Percentiles rank a stretch among this genome's conserved stretches.
These are phyloP conservation scores for Leccinum fibrillosum DNA, from an alignment of 768 basidiomycete species.

Conservation along the genomic window DNA sequence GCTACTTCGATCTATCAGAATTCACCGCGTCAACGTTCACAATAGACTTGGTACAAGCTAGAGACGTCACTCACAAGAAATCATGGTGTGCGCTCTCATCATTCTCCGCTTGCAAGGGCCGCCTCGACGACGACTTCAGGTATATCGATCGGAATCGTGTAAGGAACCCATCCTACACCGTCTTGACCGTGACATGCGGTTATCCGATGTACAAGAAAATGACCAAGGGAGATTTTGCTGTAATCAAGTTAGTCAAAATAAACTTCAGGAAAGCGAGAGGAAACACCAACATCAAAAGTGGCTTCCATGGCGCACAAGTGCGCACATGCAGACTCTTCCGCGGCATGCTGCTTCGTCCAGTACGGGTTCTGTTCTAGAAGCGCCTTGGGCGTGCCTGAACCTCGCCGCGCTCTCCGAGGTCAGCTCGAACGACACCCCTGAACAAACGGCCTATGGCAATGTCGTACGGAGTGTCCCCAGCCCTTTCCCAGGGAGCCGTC, in stretches of 20 bases:
- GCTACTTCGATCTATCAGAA: no score
- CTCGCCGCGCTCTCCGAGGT: neutral
- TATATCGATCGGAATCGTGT: slow-evolving; percentile 12
- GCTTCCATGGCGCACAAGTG: slow-evolving; percentile 5
- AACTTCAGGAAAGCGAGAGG: neutral
- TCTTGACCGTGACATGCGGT: slow-evolving; percentile 1
- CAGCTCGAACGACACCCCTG: slow-evolving; percentile 9
- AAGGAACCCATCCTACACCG: slow-evolving; percentile 6
- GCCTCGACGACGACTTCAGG: slow-evolving; percentile 2
- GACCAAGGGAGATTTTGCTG: slow-evolving; percentile 24
- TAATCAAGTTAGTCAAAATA: no score
- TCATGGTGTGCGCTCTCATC: neutral
- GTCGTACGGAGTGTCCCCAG: neutral
- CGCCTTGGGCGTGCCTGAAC: neutral
- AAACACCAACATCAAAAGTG: slow-evolving; percentile 9
- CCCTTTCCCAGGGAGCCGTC: neutral
- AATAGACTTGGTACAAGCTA: neutral
- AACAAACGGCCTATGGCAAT: slow-evolving; percentile 19
- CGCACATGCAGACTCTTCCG: neutral
- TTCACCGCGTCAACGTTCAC: neutral
- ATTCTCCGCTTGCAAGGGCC: neutral
- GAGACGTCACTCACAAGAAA: neutral
- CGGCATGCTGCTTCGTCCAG: slow-evolving; percentile 4
- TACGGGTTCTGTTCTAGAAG: neutral
- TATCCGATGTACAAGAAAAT: slow-evolving; percentile 5